Percentiles rank a stretch among this genome's conserved stretches.
Evolutionary conservation across 2,329 filamentous ascomycete species (phyloP).

Genomic region (Rhexocercosporidium sp.): DNA sequence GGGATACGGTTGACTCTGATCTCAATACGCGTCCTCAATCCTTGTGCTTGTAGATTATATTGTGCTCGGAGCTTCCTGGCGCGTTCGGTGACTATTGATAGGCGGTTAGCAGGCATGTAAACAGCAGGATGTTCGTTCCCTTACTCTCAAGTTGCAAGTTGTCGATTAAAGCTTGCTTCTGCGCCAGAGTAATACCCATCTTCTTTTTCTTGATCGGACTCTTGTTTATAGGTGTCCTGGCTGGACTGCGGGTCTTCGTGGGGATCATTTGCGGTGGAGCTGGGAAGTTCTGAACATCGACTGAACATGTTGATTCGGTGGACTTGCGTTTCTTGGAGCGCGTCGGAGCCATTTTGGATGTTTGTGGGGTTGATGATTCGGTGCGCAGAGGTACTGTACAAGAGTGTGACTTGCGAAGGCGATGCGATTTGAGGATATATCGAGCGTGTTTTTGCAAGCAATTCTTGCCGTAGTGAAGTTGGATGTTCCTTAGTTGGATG

Average conservation of each 20-base stretch:
- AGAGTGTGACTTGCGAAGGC: neutral
- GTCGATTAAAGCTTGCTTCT: constrained; percentile 88
- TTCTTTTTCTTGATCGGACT: constrained; percentile 68
- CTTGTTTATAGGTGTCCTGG: constrained; percentile 47
- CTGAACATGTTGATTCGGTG: constrained; percentile 40
- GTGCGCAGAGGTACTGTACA: neutral
- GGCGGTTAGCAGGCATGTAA: constrained; percentile 7
- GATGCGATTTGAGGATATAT: neutral
- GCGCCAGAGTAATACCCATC: constrained; percentile 66
- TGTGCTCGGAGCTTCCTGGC: constrained; percentile 87
- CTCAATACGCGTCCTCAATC: constrained; percentile 83
- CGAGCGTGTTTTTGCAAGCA: neutral
- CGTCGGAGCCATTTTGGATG: constrained; percentile 51
- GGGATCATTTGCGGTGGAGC: constrained; percentile 35
- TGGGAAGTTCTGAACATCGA: constrained; percentile 38
- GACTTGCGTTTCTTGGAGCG: constrained; percentile 55
- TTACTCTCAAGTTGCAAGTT: constrained; percentile 88
- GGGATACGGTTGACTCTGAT: constrained; percentile 94
- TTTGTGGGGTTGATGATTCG: constrained; percentile 26
- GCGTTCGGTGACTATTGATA: constrained; percentile 75
- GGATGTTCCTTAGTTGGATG: constrained; percentile 14
- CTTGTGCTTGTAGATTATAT: constrained; percentile 86
- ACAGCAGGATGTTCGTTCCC: constrained; percentile 36
- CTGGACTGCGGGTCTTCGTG: constrained; percentile 47
- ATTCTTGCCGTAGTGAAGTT: constrained; percentile 6